Evolutionary conservation across 495 filamentous ascomycete genomes (phyloP).

Genomic region (Elasticomyces elasticus): DNA sequence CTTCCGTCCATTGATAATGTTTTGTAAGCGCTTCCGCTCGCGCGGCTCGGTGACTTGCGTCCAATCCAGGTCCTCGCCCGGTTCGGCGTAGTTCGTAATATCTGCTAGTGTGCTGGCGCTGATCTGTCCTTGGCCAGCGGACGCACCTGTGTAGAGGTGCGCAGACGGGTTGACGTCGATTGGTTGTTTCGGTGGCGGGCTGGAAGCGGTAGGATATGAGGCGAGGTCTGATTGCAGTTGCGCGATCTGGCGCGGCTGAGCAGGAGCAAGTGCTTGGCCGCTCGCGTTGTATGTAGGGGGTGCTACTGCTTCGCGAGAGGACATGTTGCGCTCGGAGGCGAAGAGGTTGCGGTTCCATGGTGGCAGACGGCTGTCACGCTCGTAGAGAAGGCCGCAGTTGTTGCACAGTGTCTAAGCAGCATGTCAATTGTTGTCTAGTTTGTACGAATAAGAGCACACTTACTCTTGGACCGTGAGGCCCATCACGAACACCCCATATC

Average conservation of each 20-base stretch:
- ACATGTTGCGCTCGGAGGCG: slow-evolving; percentile 10
- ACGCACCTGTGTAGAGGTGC: slow-evolving; percentile 23
- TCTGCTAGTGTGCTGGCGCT: slow-evolving; percentile 17
- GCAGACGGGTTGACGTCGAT: slow-evolving; percentile 11
- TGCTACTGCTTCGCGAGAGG: slow-evolving; percentile 4
- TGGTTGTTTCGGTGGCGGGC: background rate
- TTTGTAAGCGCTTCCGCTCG: slow-evolving; percentile 21
- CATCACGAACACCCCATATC: slow-evolving; percentile 91
- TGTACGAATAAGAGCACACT: slow-evolving; percentile 52
- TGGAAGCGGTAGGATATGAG: slow-evolving; percentile 12
- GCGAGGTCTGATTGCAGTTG: slow-evolving; percentile 20
- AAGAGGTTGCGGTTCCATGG: slow-evolving; percentile 70
- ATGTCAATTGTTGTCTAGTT: slow-evolving; percentile 79
- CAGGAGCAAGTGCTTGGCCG: background rate
- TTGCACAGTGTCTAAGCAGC: slow-evolving; percentile 68
- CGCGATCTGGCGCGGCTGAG: slow-evolving; percentile 5
- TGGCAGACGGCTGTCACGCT: slow-evolving; percentile 74
- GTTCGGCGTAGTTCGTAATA: slow-evolving; percentile 23
- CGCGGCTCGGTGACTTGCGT: slow-evolving; percentile 21
- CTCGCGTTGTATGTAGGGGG: slow-evolving; percentile 1
- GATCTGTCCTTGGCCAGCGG: slow-evolving; percentile 21
- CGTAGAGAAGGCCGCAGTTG: slow-evolving; percentile 84
- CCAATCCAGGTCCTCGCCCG: slow-evolving; percentile 23
- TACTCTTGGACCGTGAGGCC: slow-evolving; percentile 76
- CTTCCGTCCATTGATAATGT: slow-evolving; percentile 24